Percentiles rank a stretch among this genome's conserved stretches.
These are phyloP conservation scores for Salix udensis DNA, from an alignment of 345 rosid species.

Conservation along the genomic window DNA sequence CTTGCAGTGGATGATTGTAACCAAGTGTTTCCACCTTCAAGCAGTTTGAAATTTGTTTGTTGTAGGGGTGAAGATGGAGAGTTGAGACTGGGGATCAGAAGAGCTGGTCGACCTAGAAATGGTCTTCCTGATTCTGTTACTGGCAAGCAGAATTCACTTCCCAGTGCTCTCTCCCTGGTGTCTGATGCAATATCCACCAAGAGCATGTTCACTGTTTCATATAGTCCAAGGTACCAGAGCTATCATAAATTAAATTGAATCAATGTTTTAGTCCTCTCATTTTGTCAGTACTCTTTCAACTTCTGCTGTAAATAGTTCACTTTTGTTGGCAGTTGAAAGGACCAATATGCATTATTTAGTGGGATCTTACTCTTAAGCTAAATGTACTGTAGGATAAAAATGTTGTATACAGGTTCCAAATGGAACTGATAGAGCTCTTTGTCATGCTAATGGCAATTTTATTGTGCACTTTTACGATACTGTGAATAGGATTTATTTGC, in stretches of 20 bases:
- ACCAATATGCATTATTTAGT: not conserved
- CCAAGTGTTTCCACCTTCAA: not conserved
- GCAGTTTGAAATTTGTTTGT: conserved; percentile 10
- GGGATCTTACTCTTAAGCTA: not conserved
- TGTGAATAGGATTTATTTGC: not conserved
- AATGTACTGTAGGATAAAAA: not conserved
- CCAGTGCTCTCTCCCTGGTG: conserved; percentile 52
- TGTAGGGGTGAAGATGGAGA: conserved; percentile 73
- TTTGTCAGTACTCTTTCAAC: not conserved
- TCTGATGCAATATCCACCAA: conserved; percentile 64
- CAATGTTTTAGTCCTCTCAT: not conserved
- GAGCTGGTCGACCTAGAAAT: conserved; percentile 65
- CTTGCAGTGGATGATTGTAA: not conserved
- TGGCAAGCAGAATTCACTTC: conserved; percentile 48
- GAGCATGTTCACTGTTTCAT: conserved; percentile 64
- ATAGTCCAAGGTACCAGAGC: conserved; percentile 73
- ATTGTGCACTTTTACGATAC: not conserved
- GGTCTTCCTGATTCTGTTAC: conserved; percentile 67
- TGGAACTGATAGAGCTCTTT: not conserved
- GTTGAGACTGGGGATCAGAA: conserved; percentile 81
- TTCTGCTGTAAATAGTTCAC: not conserved
- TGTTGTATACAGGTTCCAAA: not conserved
- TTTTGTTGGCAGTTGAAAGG: not conserved
- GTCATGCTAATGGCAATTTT: not conserved
- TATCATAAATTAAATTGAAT: not conserved